These are phyloP conservation scores for Boletus semigastroideus DNA, from an alignment of 1,284 basidiomycete species.

Conservation along the genomic window DNA sequence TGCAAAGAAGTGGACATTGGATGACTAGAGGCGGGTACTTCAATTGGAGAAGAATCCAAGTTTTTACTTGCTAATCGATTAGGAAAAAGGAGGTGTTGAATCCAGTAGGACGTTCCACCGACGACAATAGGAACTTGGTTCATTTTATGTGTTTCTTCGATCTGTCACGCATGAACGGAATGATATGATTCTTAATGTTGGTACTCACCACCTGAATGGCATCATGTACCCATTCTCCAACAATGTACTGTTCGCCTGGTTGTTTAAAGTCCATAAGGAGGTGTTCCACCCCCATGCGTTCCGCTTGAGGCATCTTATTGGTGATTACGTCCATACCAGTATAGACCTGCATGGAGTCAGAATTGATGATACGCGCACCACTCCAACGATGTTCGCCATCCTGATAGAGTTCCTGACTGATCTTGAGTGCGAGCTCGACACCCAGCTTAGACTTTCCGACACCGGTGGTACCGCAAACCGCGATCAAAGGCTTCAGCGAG, in stretches of 20 bases:
- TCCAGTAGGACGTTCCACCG: constrained; percentile 96
- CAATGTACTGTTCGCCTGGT: constrained; percentile 84
- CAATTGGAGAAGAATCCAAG: not conserved
- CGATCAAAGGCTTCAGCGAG: constrained; percentile 58
- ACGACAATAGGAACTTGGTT: constrained; percentile 83
- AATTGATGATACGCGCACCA: constrained; percentile 83
- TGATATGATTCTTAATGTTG: not conserved
- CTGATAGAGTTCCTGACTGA: constrained; percentile 34
- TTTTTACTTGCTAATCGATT: constrained; percentile 51
- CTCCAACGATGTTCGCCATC: constrained; percentile 44
- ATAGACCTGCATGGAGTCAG: constrained; percentile 99
- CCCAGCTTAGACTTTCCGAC: constrained; percentile 96
- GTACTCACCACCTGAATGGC: constrained; percentile 63
- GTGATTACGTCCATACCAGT: constrained; percentile 93
- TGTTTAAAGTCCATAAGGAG: constrained; percentile 86
- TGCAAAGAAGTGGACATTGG: constrained; percentile 30
- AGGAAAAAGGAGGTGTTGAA: constrained; percentile 89
- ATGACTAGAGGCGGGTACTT: not conserved
- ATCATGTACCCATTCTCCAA: constrained; percentile 84
- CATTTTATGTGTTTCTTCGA: constrained; percentile 62
- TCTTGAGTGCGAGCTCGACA: constrained; percentile 77
- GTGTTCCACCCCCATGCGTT: constrained; percentile 84
- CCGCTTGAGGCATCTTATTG: constrained; percentile 83
- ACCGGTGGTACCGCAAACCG: constrained; percentile 93
- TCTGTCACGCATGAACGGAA: constrained; percentile 43